These are phyloP conservation scores for Lasiosphaeria hispida DNA, from an alignment of 495 filamentous ascomycete genomes.

Conservation along the genomic window DNA sequence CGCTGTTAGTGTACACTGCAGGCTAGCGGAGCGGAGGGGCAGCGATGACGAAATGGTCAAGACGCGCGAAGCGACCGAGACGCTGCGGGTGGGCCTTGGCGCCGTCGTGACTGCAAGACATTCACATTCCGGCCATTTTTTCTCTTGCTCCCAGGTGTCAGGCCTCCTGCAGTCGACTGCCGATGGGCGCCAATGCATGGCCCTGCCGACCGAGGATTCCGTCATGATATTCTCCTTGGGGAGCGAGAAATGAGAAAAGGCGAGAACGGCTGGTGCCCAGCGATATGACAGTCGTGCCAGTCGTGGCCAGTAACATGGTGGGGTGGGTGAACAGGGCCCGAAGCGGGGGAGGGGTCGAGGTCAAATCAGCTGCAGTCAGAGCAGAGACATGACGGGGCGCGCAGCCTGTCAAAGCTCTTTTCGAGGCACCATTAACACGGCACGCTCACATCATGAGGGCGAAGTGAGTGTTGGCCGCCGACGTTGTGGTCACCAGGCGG, in stretches of 20 bases:
- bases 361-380: constrained; percentile 2
- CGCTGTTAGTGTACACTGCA: no score
- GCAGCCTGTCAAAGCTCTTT: neutral
- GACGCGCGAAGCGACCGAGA: no score
- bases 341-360: neutral
- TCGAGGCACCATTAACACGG: constrained; percentile 1
- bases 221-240: no score
- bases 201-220: neutral
- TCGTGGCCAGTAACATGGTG: no score
- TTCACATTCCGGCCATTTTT: neutral
- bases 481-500: neutral
- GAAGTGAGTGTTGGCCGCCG: neutral
- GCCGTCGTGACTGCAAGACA: neutral
- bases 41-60: constrained; percentile 1
- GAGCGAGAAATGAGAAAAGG: neutral
- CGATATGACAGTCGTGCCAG: no score
- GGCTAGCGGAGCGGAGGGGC: neutral
- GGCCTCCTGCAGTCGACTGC: neutral
- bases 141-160: neutral
- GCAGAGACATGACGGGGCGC: neutral
- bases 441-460: no score
- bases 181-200: neutral
- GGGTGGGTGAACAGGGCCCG: no score
- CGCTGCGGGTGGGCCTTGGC: no score
- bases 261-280: neutral